Conservation (phyloP, 2,329 filamentous ascomycete species). For the Xylaria sp. region DNA sequence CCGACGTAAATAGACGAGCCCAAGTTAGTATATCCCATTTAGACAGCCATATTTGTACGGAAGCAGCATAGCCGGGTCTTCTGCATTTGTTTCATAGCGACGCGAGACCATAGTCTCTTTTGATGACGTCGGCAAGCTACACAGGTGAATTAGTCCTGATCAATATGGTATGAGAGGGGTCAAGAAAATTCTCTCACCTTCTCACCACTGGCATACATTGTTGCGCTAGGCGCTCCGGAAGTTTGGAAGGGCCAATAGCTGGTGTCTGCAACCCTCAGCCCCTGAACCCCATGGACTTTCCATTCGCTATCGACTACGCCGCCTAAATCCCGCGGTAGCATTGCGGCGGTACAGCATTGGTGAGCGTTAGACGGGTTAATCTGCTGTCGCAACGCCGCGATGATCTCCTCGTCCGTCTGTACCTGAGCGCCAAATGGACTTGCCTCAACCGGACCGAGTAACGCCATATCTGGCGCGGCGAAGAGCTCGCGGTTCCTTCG, state of each 20-base stretch:
- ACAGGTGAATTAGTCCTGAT: not conserved
- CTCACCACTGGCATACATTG: constrained; percentile 23
- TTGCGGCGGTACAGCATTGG: constrained; percentile 41
- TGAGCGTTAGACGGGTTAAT: constrained; percentile 34
- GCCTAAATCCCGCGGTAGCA: constrained; percentile 49
- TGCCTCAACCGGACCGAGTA: constrained; percentile 19
- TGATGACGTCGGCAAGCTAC: constrained; percentile 15
- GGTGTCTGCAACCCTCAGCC: constrained; percentile 24
- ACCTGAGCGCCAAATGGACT: constrained; percentile 19
- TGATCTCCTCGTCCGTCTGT: constrained; percentile 8
- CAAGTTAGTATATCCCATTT: not conserved
- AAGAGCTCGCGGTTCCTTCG: constrained; percentile 42
- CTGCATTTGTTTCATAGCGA: constrained; percentile 1
- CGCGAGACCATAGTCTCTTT: constrained; percentile 12
- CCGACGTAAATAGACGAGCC: not conserved
- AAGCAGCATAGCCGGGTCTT: not conserved
- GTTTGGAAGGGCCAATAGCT: constrained; percentile 22
- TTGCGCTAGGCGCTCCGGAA: constrained; percentile 11
- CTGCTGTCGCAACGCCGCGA: not conserved
- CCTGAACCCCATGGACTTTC: constrained; percentile 25
- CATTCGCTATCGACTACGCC: constrained; percentile 40
- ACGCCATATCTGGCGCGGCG: constrained; percentile 14
- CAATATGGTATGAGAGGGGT: not conserved
- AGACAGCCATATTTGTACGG: not conserved
- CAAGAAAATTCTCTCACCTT: constrained; percentile 15